phyloP scores from a whole-genome alignment of 1,139 yeast species.

The Debaryomyces coudertii region DNA sequence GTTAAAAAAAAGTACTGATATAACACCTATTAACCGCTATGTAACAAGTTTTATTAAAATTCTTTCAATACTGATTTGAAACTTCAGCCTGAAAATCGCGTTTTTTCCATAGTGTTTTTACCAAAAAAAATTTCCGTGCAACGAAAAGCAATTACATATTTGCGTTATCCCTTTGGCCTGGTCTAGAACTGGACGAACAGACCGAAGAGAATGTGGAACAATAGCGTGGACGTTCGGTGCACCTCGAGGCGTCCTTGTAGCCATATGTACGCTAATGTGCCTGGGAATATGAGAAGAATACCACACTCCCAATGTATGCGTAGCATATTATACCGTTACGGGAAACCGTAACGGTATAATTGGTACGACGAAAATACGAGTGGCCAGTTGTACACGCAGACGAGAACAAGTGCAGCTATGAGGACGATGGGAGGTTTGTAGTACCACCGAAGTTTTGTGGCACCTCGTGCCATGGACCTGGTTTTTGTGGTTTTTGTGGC shows the following conservation, averaged over 20 bases:
- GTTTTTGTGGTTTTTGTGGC: too few relatives aligned
- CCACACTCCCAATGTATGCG: too few relatives aligned
- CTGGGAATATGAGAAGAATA: background rate
- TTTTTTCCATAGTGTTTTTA: constrained; percentile 2
- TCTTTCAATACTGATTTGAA: constrained; percentile 7
- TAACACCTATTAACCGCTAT: background rate
- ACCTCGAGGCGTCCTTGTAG: too few relatives aligned
- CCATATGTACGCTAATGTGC: background rate
- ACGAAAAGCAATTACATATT: constrained; percentile 2
- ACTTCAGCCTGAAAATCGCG: constrained; percentile 8
- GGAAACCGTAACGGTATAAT: too few relatives aligned
- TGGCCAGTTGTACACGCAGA: background rate
- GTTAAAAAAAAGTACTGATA: constrained; percentile 1
- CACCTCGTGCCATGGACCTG: background rate
- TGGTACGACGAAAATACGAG: background rate
- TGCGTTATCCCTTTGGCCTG: constrained; percentile 2
- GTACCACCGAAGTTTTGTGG: too few relatives aligned
- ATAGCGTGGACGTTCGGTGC: background rate
- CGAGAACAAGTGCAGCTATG: background rate
- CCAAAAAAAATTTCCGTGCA: constrained; percentile 6
- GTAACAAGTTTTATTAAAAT: constrained; percentile 9
- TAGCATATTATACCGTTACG: background rate
- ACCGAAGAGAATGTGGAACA: background rate
- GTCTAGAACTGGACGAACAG: constrained; percentile 2
- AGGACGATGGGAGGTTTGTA: background rate